Evolutionary conservation across 2,329 filamentous ascomycete species (phyloP), one percentile per base, ranked within the genome.

Genomic region (Trichocomaceae sp.): DNA sequence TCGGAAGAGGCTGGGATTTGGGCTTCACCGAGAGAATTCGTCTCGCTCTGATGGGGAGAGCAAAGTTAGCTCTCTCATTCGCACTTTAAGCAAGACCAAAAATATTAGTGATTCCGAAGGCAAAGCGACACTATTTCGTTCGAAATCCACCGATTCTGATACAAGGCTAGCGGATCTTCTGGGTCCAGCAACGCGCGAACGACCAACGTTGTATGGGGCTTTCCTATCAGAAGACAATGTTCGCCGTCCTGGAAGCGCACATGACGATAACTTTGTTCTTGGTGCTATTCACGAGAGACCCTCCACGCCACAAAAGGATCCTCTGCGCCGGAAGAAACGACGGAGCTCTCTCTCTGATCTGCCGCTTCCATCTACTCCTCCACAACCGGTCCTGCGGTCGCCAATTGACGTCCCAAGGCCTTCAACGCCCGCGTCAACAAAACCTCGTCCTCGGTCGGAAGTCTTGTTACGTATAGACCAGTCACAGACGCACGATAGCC

Each of bases 281-380:
- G 59, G 69, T 2, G 63, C 69, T 42, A 84, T 78, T 64, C 78
- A 73, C 61, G 76, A 74, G 75, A 75, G 69, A 73, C 76, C 66
- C 60, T 76, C 66, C 59, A 63, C 60, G 64, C 71, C 70, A 15
- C 77, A 79, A 1, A 79, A 75, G 60, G 68, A 68, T 23, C 62
- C 45, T 55, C 75, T 68, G 59, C 69, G 70, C 45, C 84, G 81
- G 67, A 91, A 85, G 74, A 96, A 95, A 75, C 82, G 92, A 54
- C 85, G 92, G 67, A 96, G 91, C 72, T 96, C 91, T 23, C 75
- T 97, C 42, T 96, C 91, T 4, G 92, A 97, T 69, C 78, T 97
- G 47, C 87, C 84, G 61, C 79, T 76, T 54, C 75, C 88, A 17
- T 84, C 92, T 72, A 80, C 69, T 29, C 68, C 79, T 41, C 78